Conservation (phyloP, 2,329 filamentous ascomycete genomes). For the Bimuria novae-zelandiae region DNA sequence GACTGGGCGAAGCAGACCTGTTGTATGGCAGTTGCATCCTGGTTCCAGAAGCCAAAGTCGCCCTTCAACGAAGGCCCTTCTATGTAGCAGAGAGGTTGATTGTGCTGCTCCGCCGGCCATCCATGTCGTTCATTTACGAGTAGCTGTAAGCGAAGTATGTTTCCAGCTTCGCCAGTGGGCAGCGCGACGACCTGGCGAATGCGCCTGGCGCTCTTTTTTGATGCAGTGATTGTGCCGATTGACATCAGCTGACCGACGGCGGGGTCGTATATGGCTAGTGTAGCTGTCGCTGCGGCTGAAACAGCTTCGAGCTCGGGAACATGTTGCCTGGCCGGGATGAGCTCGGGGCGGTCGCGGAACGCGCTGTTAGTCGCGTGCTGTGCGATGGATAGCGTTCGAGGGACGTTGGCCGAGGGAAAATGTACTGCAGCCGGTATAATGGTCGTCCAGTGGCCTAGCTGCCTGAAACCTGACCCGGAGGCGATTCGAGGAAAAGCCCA, state of each 20-base stretch:
- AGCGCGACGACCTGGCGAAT: constrained; percentile 36
- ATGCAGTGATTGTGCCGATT: constrained; percentile 58
- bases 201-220: constrained; percentile 41
- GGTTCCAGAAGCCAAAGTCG: constrained; percentile 60
- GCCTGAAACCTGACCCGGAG: constrained; percentile 25
- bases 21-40: constrained; percentile 58
- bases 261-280: constrained; percentile 46
- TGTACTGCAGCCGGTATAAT: constrained; percentile 24
- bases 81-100: constrained; percentile 51
- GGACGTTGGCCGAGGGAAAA: constrained; percentile 5
- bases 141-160: constrained; percentile 61
- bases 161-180: constrained; percentile 60
- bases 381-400: constrained; percentile 8
- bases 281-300: constrained; percentile 37
- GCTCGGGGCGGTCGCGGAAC: constrained; percentile 25
- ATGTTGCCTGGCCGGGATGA: constrained; percentile 26
- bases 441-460: constrained; percentile 29
- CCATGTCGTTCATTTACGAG: constrained; percentile 58
- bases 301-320: constrained; percentile 29
- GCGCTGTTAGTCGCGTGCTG: constrained; percentile 24
- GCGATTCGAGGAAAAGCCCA: constrained; percentile 56
- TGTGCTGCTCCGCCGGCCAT: constrained; percentile 49
- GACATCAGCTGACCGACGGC: constrained; percentile 55
- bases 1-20: constrained; percentile 58
- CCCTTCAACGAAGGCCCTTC: constrained; percentile 52